Evolutionary conservation across 495 filamentous ascomycete species (phyloP), one percentile per base, ranked within the genome.

Genomic region (Podospora fimiseda): DNA sequence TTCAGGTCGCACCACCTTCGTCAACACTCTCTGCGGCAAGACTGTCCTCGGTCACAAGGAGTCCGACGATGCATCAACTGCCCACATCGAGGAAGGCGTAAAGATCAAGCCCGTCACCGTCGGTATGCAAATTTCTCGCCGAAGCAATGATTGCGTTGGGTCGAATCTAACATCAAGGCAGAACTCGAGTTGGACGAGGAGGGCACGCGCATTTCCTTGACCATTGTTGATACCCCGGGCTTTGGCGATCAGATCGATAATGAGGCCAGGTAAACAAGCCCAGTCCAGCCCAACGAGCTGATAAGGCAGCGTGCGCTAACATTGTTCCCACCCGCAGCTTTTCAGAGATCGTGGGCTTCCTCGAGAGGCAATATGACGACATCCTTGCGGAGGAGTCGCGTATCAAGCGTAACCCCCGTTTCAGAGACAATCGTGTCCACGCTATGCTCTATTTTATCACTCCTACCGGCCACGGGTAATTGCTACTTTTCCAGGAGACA

Each of bases 181-280:
- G 92, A 97, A 74, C 84, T 97, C 38, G 90, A 96, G 72, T 76
- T 95, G 69, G 93, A 98, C 61, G 93, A 98, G 73, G 93, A 98
- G 71, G 93, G 94, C 70, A 97, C 93, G 43, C 89, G 93, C 62
- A 95, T 98, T 67, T 95, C 90, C 45, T 80, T 98, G 62, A 98
- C 93, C 51, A 95, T 98, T 61, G 93, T 98, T 60, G 93, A 98
- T 75, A 98, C 93, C 37, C 93, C 93, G 47, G 93, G 93, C 42
- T 98, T 98, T 66, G 93, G 93, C 66, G 94, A 98, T 72, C 92
- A 95, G 73, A 93, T 98, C 66, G 93, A 98, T 76, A 98, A 98
- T 66, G 93, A 98, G 79, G 89, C 92, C 60, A 95, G 90, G 90
- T 89, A 63, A 2, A 58, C 41, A 11, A 11, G 6, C 8, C n/a